Conservation (phyloP, 2,329 filamentous ascomycete species). For the Nigrospora osmanthi region DNA sequence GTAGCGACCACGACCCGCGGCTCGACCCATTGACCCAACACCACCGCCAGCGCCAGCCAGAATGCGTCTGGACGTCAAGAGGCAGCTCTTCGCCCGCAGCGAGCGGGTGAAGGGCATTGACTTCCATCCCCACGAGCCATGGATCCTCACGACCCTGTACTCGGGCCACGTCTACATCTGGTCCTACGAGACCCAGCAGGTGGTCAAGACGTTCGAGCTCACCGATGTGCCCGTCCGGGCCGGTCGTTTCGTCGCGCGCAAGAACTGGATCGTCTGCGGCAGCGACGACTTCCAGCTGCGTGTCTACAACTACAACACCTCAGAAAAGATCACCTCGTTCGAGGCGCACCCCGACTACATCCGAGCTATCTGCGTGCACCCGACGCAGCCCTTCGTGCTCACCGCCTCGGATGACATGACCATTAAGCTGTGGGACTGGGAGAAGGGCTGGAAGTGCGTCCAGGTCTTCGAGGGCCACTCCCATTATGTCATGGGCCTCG, state of each 20-base stretch:
- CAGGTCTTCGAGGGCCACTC: constrained; percentile 94
- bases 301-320: constrained; percentile 99
- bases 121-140: constrained; percentile 95
- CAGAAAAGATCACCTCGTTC: constrained; percentile 94
- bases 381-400: constrained; percentile 88
- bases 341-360: constrained; percentile 99
- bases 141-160: constrained; percentile 93
- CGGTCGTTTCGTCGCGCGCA: constrained; percentile 90
- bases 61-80: constrained; percentile 40
- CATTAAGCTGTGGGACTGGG: constrained; percentile 98
- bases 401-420: constrained; percentile 98
- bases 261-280: constrained; percentile 98
- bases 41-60: constrained; percentile 15
- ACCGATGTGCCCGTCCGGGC: constrained; percentile 97
- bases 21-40: not conserved
- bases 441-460: constrained; percentile 95
- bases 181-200: constrained; percentile 94
- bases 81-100: constrained; percentile 78
- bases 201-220: constrained; percentile 98
- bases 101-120: constrained; percentile 95
- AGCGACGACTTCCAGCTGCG: constrained; percentile 84
- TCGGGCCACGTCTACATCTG: constrained; percentile 99
- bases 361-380: constrained; percentile 90
- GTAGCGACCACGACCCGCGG: not conserved
- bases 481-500: constrained; percentile 93